Base-by-base conservation (phyloP, 1,284 basidiomycete genomes). In the Leucoagaricus sp. region DNA sequence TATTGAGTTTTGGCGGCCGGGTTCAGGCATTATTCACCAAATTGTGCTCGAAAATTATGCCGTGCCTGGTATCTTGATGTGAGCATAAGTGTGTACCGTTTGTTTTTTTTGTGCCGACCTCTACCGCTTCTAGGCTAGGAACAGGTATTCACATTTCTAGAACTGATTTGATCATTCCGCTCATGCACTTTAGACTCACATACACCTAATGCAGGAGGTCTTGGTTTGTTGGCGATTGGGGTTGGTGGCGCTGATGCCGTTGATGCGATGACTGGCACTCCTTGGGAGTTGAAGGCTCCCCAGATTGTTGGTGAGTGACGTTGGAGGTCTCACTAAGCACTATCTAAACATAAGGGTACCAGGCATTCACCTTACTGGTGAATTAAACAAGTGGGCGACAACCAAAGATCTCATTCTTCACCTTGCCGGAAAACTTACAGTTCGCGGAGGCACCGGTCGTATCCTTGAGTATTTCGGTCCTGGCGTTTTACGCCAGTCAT, bases 201-300 rank as follows among this genome's bases (percentile, higher is more conserved):
- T 75, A 99, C 97, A 4, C 97, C 97, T 7, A 99, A 99, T 71
- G 97, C 97, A 41, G 95, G 96, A 61, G 97, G 97, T 49, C 84
- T 99, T 54, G 97, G 97, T n/a, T 86, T 96, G 81, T 84, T 99
- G 59, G 97, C 97, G 8, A 98, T 98, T 58, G 97, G 97, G 60
- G 97, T 99, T 23, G 97, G 97, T 63, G 97, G 97, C 59, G 97
- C 97, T 19, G 97, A 99, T 70, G 97, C 97, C 17, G 97, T 99
- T 29, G 97, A 99, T 72, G 97, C 95, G 13, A 91, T 99, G 87
- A 98, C 96, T 8, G 90, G 93, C 59, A 98, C 96, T 17, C 95
- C 96, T 36, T 99, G 97, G 97, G 97, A 99, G 72, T 79, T 99
- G 57, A 96, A 97, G 74, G 95, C 96, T 31, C 96, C 96, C 12